Percentiles rank a stretch among this genome's conserved stretches.
phyloP scores from a whole-genome alignment of 148 eudicot species.

The Cornus suecica region DNA sequence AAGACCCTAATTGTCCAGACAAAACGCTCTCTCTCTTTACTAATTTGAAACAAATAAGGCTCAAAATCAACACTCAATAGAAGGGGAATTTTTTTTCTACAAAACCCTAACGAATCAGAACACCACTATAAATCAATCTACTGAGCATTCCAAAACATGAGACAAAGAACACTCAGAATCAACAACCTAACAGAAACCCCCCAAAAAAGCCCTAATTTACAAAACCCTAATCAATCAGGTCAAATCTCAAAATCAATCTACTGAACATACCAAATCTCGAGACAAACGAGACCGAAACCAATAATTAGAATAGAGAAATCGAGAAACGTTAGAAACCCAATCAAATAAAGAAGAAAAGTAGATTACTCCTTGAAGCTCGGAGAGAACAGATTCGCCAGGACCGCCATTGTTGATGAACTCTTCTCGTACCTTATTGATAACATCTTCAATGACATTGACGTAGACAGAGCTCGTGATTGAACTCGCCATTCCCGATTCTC shows the following conservation, averaged over 20 bases:
- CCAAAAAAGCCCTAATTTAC: background rate
- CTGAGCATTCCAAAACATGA: background rate
- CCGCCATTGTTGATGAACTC: slow-evolving; percentile 71
- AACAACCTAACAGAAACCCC: too few relatives aligned
- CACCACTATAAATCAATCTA: background rate
- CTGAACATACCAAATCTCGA: background rate
- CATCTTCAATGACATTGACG: slow-evolving; percentile 81
- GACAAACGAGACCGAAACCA: background rate
- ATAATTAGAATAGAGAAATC: background rate
- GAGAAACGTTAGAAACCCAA: background rate
- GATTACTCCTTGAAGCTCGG: slow-evolving; percentile 75
- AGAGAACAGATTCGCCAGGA: slow-evolving; percentile 69
- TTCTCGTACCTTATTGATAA: slow-evolving; percentile 84
- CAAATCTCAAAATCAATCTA: background rate
- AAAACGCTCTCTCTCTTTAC: too few relatives aligned
- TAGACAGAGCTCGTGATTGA: slow-evolving; percentile 75
- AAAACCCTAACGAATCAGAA: background rate
- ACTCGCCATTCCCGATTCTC: slow-evolving; percentile 42
- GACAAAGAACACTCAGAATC: too few relatives aligned
- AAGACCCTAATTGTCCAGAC: too few relatives aligned
- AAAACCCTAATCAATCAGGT: slow-evolving; percentile 26
- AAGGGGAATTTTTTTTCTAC: too few relatives aligned
- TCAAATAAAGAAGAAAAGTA: background rate
- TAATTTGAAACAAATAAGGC: too few relatives aligned
- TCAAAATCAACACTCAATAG: too few relatives aligned